Base-by-base conservation (phyloP, 1,284 basidiomycete species). In the Hortiboletus rubellus region DNA sequence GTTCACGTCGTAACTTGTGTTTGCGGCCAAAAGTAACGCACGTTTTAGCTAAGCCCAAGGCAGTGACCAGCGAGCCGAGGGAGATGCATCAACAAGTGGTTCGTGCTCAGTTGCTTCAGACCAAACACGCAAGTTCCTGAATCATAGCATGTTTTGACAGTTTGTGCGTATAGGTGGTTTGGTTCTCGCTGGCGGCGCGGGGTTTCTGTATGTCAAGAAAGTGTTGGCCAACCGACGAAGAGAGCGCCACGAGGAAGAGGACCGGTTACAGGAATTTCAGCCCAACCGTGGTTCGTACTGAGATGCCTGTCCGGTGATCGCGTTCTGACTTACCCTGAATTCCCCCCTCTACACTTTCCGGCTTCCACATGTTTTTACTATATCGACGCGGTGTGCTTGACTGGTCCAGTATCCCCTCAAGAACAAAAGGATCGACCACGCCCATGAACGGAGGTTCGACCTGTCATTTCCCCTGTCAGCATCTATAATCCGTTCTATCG, bases 131-230 rank as follows among this genome's bases (percentile, higher is more conserved):
- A 17, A 9, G 12, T 14, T 37, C 33, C 15, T 41, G 27, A 38
- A 22, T 22, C 30, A n/a, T 51, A 31, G 2, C 31, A 50, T 18
- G 27, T 44, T 15, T 53, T 33, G 5, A 46, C 55, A 69, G 67
- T 36, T 70, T 24, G 46, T 61, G 17, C 66, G 68, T 17, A 57
- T 71, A 57, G 70, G 64, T 17, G 60, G 57, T 18, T 46, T 71
- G 44, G 67, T 71, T 41, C 52, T 71, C 27, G 61, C 60, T 2
- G 71, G 66, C 8, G 69, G 71, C 12, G 68, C 58, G 0, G 62
- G 69, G 46, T 71, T 71, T 57, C 43, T 73, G 41, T 72, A 67
- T 34, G 72, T 68, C 50, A 71, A 71, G 50, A 69, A 57, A n/a
- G 54, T 71, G 24, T 52, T 74, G 60, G 60, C 45, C 10, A 56